These are phyloP conservation scores for Nothophytophthora sp. DNA, from an alignment of 352 stramenopile species.

Conservation along the genomic window DNA sequence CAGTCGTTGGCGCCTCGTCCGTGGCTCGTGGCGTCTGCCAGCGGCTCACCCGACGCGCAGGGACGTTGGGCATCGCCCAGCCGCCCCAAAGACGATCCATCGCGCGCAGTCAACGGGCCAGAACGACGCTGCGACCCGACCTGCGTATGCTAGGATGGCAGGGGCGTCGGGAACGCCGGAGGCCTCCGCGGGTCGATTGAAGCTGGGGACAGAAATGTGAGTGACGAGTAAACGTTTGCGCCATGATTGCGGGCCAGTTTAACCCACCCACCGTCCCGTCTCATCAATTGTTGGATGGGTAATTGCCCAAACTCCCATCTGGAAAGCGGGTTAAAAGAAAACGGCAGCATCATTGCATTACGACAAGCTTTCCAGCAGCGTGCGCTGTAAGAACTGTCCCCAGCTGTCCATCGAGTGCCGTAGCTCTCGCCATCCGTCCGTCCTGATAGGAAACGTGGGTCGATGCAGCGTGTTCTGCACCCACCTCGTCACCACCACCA, in stretches of 20 bases:
- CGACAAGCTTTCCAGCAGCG: conserved; percentile 11
- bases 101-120: no score
- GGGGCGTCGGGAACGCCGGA: background rate
- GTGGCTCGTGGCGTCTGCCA: no score
- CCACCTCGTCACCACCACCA: conserved; percentile 20
- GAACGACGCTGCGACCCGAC: no score
- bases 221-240: background rate
- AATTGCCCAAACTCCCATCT: no score
- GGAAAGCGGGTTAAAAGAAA: no score
- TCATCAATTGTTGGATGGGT: no score
- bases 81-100: conserved; percentile 17
- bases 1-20: background rate
- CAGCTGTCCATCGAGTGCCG: conserved; percentile 15
- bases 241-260: background rate
- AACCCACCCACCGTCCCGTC: background rate
- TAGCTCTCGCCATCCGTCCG: conserved; percentile 10
- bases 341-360: no score
- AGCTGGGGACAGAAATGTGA: no score
- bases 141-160: no score
- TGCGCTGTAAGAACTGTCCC: conserved; percentile 13
- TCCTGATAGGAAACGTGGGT: conserved; percentile 5
- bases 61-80: background rate
- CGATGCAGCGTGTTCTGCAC: conserved; percentile 16
- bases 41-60: background rate
- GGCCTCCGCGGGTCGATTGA: background rate